Evolutionary conservation across 2,329 filamentous ascomycete genomes (phyloP).

Genomic region (Alternaria burnsii): DNA sequence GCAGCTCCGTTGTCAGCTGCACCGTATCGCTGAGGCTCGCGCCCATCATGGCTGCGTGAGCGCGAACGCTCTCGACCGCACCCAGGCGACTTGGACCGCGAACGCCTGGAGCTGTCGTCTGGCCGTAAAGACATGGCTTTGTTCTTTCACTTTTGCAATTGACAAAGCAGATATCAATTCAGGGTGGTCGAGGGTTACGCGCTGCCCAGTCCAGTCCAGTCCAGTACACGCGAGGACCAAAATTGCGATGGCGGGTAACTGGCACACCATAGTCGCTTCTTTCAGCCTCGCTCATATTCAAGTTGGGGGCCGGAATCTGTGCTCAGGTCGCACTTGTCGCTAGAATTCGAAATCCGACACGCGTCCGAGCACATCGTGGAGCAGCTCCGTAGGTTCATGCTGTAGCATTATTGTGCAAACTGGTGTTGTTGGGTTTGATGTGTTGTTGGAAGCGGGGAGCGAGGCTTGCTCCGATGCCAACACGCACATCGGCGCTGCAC

Average conservation of each 20-base stretch:
- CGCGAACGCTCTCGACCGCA: conserved; percentile 49
- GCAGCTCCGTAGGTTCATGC: neutral
- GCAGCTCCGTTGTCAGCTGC: conserved; percentile 39
- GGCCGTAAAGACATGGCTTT: conserved; percentile 52
- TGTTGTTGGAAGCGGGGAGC: neutral
- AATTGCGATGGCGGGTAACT: conserved; percentile 32
- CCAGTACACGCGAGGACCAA: conserved; percentile 12
- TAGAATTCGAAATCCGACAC: neutral
- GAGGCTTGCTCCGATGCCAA: conserved; percentile 6
- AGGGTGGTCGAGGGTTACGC: conserved; percentile 8
- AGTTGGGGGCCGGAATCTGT: conserved; percentile 23
- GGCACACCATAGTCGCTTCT: conserved; percentile 18
- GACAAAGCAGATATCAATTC: conserved; percentile 1
- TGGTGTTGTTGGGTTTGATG: neutral
- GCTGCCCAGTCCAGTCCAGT: conserved; percentile 1
- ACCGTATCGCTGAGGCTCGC: conserved; percentile 47
- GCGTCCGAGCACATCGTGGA: neutral
- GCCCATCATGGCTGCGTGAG: conserved; percentile 52
- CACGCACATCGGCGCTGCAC: conserved; percentile 1
- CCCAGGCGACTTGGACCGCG: conserved; percentile 55
- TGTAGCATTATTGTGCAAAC: neutral
- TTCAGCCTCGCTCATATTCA: conserved; percentile 18
- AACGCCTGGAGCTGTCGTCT: conserved; percentile 53
- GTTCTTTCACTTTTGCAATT: neutral
- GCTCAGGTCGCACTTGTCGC: neutral